Percentiles rank a stretch among this genome's conserved stretches.
phyloP scores from a whole-genome alignment of 2,329 filamentous ascomycete genomes.

The Metarhizium guizhouense region DNA sequence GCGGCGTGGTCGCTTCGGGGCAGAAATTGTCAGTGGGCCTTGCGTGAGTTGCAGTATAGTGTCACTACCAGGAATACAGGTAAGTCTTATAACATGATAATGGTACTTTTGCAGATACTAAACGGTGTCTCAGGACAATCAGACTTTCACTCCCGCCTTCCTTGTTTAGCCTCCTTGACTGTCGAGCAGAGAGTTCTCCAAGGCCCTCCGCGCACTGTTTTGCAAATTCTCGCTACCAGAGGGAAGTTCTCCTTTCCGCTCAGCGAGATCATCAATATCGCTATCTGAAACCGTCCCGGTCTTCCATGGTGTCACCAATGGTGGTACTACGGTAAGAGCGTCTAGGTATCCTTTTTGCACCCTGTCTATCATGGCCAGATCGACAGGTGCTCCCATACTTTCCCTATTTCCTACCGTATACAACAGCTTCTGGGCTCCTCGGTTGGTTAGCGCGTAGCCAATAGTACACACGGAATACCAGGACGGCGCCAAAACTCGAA shows the following conservation, averaged over 20 bases:
- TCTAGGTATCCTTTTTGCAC: not conserved
- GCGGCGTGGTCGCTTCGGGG: no score
- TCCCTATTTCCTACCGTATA: conserved; percentile 1
- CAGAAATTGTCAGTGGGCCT: no score
- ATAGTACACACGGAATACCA: conserved; percentile 4
- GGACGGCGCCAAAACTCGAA: not conserved
- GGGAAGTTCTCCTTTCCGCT: not conserved
- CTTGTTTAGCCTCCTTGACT: no score
- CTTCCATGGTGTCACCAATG: not conserved
- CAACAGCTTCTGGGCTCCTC: not conserved
- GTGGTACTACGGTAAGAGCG: not conserved
- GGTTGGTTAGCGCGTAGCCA: conserved; percentile 1
- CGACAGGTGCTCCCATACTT: not conserved
- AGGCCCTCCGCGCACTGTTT: not conserved
- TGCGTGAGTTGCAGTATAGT: no score
- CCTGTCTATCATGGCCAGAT: conserved; percentile 1
- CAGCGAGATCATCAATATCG: not conserved
- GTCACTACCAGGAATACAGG: no score
- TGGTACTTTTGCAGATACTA: no score
- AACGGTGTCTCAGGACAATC: no score
- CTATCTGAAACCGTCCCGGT: not conserved
- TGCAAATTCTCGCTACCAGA: not conserved
- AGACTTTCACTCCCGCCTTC: no score
- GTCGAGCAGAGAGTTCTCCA: no score
- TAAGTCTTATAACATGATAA: no score